These are phyloP conservation scores for Chamaecyparis obtusa DNA, from an alignment of 75 land plant species.

Conservation along the genomic window DNA sequence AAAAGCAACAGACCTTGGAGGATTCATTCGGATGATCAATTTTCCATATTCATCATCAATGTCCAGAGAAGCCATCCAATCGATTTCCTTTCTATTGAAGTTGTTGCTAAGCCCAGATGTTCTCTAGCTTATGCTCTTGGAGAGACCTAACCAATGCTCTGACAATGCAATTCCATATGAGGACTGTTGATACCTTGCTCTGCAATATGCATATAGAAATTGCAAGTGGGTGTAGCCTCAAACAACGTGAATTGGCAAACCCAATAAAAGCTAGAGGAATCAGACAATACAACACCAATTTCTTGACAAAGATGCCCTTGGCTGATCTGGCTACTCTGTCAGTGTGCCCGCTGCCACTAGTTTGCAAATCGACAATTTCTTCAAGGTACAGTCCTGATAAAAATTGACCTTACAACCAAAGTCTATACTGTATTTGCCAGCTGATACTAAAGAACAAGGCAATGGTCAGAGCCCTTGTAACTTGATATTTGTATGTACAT, in stretches of 20 bases:
- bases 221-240: slow-evolving; percentile 1
- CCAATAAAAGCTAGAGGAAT: background rate
- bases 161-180: background rate
- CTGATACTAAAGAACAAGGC: background rate
- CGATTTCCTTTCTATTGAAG: slow-evolving; percentile 20
- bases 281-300: background rate
- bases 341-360: background rate
- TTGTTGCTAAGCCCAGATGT: background rate
- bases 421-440: background rate
- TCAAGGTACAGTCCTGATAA: background rate
- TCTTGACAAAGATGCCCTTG: background rate
- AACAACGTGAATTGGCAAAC: slow-evolving; percentile 4
- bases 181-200: background rate
- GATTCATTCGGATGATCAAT: slow-evolving; percentile 67
- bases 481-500: background rate
- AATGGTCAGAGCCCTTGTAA: background rate
- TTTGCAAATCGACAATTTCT: background rate
- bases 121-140: background rate
- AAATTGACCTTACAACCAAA: background rate
- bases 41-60: slow-evolving; percentile 69
- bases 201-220: background rate
- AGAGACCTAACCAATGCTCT: background rate
- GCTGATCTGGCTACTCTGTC: background rate
- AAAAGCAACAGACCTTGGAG: slow-evolving; percentile 54
- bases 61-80: slow-evolving; percentile 27